A percentile compares a stretch with the other conserved stretches of the same genome.
phyloP scores from a whole-genome alignment of 768 basidiomycete genomes.

The Trametopsis cervina region DNA sequence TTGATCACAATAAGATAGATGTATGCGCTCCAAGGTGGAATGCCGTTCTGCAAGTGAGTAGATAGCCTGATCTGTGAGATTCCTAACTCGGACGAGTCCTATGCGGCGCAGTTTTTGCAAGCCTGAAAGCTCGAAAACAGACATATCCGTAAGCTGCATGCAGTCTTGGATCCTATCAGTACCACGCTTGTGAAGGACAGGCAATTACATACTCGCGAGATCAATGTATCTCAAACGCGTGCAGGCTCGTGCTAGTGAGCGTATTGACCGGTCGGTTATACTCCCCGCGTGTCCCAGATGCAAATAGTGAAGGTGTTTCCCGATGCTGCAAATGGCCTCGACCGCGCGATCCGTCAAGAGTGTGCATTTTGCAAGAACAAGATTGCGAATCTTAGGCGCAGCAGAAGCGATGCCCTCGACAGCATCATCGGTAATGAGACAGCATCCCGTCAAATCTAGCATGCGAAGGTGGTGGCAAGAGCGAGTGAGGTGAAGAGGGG shows the following conservation, averaged over 20 bases:
- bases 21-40: constrained; percentile 87
- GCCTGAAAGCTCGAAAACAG: constrained; percentile 83
- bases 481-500: constrained; percentile 59
- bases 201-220: constrained; percentile 77
- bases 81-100: constrained; percentile 88
- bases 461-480: constrained; percentile 83
- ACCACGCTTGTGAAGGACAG: too few species aligned
- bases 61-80: constrained; percentile 91
- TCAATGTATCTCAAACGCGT: constrained; percentile 92
- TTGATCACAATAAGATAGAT: constrained; percentile 95
- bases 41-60: constrained; percentile 82
- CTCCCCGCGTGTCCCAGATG: constrained; percentile 89
- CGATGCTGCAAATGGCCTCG: constrained; percentile 77
- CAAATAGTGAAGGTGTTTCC: constrained; percentile 90
- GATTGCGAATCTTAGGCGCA: constrained; percentile 42
- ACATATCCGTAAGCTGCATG: constrained; percentile 81
- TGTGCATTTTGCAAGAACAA: constrained; percentile 57
- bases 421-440: constrained; percentile 65
- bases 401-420: constrained; percentile 64
- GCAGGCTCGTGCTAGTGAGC: constrained; percentile 76
- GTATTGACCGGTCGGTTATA: constrained; percentile 88
- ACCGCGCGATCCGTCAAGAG: constrained; percentile 78
- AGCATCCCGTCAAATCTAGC: constrained; percentile 87
- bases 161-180: too few species aligned
- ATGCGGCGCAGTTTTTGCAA: constrained; percentile 89